phyloP scores from a whole-genome alignment of 2,329 filamentous ascomycete genomes.

The Mariannaea sp. region DNA sequence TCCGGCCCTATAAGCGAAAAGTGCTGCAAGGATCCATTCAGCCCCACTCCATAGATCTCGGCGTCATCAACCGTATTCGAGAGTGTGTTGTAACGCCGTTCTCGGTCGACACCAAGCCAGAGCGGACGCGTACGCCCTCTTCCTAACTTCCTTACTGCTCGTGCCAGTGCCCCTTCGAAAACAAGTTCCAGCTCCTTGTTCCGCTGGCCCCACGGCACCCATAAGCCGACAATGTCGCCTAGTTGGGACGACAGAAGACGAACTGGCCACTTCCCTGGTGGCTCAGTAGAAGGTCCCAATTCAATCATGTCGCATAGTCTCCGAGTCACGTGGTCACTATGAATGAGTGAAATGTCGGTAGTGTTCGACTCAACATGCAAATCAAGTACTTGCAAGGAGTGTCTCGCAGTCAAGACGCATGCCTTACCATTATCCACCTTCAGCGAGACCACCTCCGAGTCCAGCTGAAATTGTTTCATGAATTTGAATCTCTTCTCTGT shows the following conservation, averaged over 20 bases:
- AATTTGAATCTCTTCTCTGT: constrained; percentile 56
- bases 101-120: constrained; percentile 49
- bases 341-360: constrained; percentile 46
- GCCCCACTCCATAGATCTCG: constrained; percentile 66
- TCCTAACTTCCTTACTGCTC: constrained; percentile 61
- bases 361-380: constrained; percentile 45
- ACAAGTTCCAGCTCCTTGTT: constrained; percentile 52
- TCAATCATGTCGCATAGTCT: constrained; percentile 54
- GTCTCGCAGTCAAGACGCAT: constrained; percentile 56
- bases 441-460: constrained; percentile 58
- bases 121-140: constrained; percentile 57
- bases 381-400: constrained; percentile 63
- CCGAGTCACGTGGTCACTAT: constrained; percentile 53
- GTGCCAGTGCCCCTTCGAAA: constrained; percentile 61
- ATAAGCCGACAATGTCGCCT: constrained; percentile 54
- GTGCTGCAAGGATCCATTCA: constrained; percentile 72
- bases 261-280: constrained; percentile 44
- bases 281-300: constrained; percentile 43
- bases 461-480: constrained; percentile 53
- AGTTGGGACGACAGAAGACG: constrained; percentile 55
- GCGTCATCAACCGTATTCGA: constrained; percentile 50
- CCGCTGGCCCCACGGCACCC: constrained; percentile 51
- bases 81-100: constrained; percentile 49
- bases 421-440: constrained; percentile 53
- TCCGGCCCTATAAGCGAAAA: constrained; percentile 68